Evolutionary conservation across 495 filamentous ascomycete genomes (phyloP).

Genomic region (Lasiosphaeria hispida): DNA sequence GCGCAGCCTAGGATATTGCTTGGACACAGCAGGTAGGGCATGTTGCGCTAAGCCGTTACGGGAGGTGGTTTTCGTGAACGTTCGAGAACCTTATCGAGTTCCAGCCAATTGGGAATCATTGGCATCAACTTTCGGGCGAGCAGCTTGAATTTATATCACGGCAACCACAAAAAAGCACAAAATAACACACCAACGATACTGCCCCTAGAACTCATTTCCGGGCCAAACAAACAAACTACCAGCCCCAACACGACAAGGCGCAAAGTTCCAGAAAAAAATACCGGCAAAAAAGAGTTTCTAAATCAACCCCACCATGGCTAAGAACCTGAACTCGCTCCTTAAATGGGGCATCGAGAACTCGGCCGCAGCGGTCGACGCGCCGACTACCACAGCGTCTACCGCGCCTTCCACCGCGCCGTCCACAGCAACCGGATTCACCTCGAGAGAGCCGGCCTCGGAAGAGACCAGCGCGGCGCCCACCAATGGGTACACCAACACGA

Average conservation of each 20-base stretch:
- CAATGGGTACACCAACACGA: conserved; percentile 19
- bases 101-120: conserved; percentile 5
- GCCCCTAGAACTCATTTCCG: neutral
- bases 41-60: no score
- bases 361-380: conserved; percentile 19
- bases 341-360: conserved; percentile 91
- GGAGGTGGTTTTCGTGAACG: neutral
- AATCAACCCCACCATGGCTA: conserved; percentile 34
- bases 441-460: no score
- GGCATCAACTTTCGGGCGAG: neutral
- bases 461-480: conserved; percentile 7
- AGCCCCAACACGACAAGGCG: neutral
- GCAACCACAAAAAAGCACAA: neutral
- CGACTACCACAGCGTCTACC: conserved; percentile 38
- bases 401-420: neutral
- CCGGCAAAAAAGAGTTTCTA: conserved; percentile 4
- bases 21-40: no score
- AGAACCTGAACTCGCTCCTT: conserved; percentile 66
- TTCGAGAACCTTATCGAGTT: conserved; percentile 5
- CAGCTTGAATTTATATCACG: neutral
- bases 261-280: conserved; percentile 3
- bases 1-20: no score
- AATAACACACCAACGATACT: neutral
- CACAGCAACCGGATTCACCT: no score
- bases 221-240: neutral